Percentiles rank a stretch among this genome's conserved stretches.
Evolutionary conservation across 2,329 filamentous ascomycete species (phyloP).

Genomic region (Alternaria atra): DNA sequence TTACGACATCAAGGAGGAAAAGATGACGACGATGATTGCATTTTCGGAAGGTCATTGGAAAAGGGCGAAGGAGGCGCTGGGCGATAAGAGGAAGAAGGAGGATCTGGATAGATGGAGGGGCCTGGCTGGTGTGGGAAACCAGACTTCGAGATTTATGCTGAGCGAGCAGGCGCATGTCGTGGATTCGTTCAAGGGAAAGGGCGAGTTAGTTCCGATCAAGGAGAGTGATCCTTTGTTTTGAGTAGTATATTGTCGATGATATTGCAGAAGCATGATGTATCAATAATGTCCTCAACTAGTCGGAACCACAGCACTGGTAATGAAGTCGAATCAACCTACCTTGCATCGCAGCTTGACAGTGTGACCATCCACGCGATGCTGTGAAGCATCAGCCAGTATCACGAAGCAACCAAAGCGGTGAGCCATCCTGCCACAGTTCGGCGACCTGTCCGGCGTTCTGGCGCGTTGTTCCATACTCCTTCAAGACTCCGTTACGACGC

Average conservation of each 20-base stretch:
- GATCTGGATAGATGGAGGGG: constrained; percentile 63
- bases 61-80: constrained; percentile 59
- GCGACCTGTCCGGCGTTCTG: constrained; percentile 17
- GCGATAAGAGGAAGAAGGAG: constrained; percentile 63
- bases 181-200: constrained; percentile 61
- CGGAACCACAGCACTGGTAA: constrained; percentile 3
- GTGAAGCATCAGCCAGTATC: constrained; percentile 9
- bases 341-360: constrained; percentile 22
- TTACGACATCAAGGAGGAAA: constrained; percentile 62
- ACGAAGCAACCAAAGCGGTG: constrained; percentile 18
- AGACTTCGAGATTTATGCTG: constrained; percentile 62
- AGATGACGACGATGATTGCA: constrained; percentile 62
- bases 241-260: background rate
- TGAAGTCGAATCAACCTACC: constrained; percentile 10
- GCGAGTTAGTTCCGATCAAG: constrained; percentile 58
- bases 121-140: constrained; percentile 59
- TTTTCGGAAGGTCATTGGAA: constrained; percentile 68
- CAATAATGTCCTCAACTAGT: background rate
- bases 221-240: constrained; percentile 31
- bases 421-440: constrained; percentile 24
- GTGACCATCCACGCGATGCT: constrained; percentile 15
- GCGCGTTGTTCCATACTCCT: background rate
- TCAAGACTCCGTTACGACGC: background rate
- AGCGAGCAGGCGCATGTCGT: constrained; percentile 64
- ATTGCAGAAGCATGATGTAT: background rate